Evolutionary conservation across 2,329 filamentous ascomycete genomes (phyloP), one percentile per base, ranked within the genome.

Genomic region (Pestalotiopsis sp.): DNA sequence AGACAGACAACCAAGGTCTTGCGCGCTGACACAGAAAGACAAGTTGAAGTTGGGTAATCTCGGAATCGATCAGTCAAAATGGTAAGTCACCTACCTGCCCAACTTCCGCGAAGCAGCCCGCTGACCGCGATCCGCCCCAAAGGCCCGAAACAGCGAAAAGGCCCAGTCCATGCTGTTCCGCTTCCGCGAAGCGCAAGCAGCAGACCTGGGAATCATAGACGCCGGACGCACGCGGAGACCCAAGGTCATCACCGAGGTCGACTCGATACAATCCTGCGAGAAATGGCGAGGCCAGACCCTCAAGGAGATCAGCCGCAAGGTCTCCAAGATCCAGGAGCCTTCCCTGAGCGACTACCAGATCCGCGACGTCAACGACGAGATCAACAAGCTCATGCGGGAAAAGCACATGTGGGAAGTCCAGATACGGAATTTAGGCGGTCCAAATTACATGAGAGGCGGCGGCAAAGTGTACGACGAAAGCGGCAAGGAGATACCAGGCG

Each of bases 151-250:
- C 81, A 95, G 93, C 59, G 95, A 98, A 87, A 99, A 98, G 82
- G 95, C 96, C 76, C 96, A 99, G 85, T 98, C 94, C 61, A 99
- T 99, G 95, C 95, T 99, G 81, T 99, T 98, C 85, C 95, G 96
- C 86, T 99, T 99, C 86, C 94, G 96, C 80, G 96, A 97, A 77
- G 93, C 95, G 75, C 96, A 98, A 88, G 95, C 95, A 72, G 94
- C 94, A 71, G 94, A 98, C 82, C 88, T 98, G 61, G 95, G 95
- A 77, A 98, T 98, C 80, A 93, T 99, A 81, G 95, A 98, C 84
- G 92, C 92, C 35, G 92, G 94, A 68, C 93, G 94, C 70, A 92
- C 94, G 9, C 93, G 94, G 11, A 94, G 96, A 2, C 96, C 96
- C 65, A 97, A 95, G 81, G 88, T 91, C 71, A 98, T 98, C 79